phyloP scores from a whole-genome alignment of 768 basidiomycete species.

The Mycena epipterygia region DNA sequence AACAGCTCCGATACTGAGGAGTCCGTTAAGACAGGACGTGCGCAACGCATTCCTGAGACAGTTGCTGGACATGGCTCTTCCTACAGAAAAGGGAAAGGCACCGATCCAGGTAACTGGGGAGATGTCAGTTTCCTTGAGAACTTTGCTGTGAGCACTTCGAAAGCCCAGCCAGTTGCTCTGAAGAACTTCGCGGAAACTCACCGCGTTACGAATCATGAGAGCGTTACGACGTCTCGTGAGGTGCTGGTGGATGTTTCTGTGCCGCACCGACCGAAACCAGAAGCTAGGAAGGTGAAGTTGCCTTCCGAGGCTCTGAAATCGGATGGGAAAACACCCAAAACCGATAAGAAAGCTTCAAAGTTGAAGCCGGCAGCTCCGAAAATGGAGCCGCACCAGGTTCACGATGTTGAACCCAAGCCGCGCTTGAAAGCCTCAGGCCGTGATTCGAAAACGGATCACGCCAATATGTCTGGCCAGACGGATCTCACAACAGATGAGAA shows the following conservation, averaged over 20 bases:
- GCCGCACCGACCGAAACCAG: no score
- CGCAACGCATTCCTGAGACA: not conserved
- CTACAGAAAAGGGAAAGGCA: not conserved
- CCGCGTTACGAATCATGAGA: not conserved
- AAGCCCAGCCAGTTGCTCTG: not conserved
- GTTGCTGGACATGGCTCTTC: no score
- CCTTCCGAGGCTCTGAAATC: no score
- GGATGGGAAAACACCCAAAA: no score
- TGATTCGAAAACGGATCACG: not conserved
- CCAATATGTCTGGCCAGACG: not conserved
- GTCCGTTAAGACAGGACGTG: not conserved
- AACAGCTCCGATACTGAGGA: not conserved
- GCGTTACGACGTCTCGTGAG: no score
- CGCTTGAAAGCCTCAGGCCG: not conserved
- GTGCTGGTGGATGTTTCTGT: no score
- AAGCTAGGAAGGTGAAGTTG: no score
- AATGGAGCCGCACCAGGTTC: no score
- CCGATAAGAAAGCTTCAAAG: no score
- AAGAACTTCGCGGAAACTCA: not conserved
- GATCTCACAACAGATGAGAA: not conserved
- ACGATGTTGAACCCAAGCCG: not conserved
- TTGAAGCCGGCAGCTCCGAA: no score
- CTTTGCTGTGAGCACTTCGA: not conserved
- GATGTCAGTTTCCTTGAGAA: not conserved
- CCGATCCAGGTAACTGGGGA: constrained; percentile 9